Evolutionary conservation across 176 grass and related monocot genomes (phyloP), one percentile per base, ranked within the genome.

Genomic region (Musa beccarii): DNA sequence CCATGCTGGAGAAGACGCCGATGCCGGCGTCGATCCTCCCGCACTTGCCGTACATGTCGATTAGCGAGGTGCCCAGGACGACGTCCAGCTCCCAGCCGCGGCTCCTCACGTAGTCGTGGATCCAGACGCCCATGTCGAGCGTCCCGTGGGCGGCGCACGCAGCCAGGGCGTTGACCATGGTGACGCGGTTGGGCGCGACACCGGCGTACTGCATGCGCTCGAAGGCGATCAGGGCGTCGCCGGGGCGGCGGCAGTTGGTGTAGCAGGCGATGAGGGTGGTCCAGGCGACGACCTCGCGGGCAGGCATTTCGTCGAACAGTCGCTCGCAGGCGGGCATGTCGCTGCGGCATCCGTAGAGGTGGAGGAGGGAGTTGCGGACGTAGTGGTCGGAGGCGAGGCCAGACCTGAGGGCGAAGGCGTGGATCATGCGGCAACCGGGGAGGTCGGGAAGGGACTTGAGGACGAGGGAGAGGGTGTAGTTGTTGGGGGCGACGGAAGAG

Each of bases 21-120:
- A 49, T 8, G 17, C 69, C 84, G 1, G 81, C 79, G 9, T 54
- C 69, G 11, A 86, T 43, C 3, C 75, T 76, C 2, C 89, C 89
- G 54, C 89, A 92, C 63, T 92, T 92, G 9, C 81, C 84, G 13
- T 92, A 92, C 90, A 92, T 89, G 82, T 89, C 84, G 9, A 92
- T 69, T 25, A 92, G 72, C 2, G 84, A 74, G 1, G 86, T 89
- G 25, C 86, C 90, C 61, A 92, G n/a, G 10, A 92, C 76, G 53
- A 89, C 81, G 61, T 89, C 86, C 59, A 92, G 25, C 14, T 86
- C 82, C 90, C 90, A 89, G 52, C 69, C 79, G 8, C 69, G 79
- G 63, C 54, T 79, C 81, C 56, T 66, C 50, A 86, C 56, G 56
- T 86, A 84, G 55, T 82, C 76, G 63, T 92, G 84, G 23, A 92